Evolutionary conservation across 805 yeast genomes (phyloP).

Genomic region (Ogataea polymorpha): DNA sequence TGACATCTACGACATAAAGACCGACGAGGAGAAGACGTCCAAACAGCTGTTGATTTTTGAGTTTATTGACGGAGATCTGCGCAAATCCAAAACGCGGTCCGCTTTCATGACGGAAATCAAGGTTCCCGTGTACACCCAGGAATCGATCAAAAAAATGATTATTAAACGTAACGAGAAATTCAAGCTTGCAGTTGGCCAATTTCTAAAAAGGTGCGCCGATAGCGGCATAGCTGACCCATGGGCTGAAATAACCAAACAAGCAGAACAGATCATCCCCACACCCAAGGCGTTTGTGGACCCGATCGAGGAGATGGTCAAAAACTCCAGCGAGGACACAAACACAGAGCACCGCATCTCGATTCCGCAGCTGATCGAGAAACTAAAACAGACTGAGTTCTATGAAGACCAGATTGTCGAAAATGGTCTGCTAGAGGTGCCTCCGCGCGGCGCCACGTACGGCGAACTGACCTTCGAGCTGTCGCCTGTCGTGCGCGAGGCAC

Average conservation of each 20-base stretch:
- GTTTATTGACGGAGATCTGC: slow-evolving; percentile 64
- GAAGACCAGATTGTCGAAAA: slow-evolving; percentile 58
- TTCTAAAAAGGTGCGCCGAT: slow-evolving; percentile 33
- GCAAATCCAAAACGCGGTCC: slow-evolving; percentile 46
- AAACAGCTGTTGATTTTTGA: slow-evolving; percentile 69
- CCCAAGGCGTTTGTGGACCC: slow-evolving; percentile 56
- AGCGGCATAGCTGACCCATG: slow-evolving; percentile 39
- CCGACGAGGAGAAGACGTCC: slow-evolving; percentile 32
- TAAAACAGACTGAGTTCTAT: slow-evolving; percentile 51
- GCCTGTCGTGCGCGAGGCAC: slow-evolving; percentile 49
- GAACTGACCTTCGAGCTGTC: slow-evolving; percentile 45
- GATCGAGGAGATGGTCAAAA: slow-evolving; percentile 50
- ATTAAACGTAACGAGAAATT: slow-evolving; percentile 55
- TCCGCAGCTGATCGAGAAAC: slow-evolving; percentile 42
- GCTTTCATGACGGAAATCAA: slow-evolving; percentile 43
- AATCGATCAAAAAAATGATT: slow-evolving; percentile 60
- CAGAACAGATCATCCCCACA: slow-evolving; percentile 44
- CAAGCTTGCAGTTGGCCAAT: slow-evolving; percentile 35
- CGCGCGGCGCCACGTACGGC: slow-evolving; percentile 44
- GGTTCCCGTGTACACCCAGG: slow-evolving; percentile 49
- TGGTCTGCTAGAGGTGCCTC: slow-evolving; percentile 42
- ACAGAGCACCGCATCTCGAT: slow-evolving; percentile 36
- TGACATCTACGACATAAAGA: slow-evolving; percentile 49
- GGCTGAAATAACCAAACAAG: slow-evolving; percentile 35
- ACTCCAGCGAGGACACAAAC: slow-evolving; percentile 11